Conservation (phyloP, 306 rosid species). For the Quercus wislizeni region DNA sequence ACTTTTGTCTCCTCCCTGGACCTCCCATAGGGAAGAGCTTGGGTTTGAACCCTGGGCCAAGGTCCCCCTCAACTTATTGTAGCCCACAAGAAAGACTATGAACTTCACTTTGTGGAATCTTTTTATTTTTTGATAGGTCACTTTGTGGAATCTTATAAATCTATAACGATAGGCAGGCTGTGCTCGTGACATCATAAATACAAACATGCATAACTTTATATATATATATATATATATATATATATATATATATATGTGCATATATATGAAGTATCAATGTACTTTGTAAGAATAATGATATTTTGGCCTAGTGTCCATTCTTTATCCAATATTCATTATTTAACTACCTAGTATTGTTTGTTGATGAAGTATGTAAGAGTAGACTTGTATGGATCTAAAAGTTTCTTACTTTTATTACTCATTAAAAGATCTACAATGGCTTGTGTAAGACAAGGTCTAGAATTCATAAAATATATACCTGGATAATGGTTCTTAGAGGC, state of each 20-base stretch:
- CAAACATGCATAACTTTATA: background rate
- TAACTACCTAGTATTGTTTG: too few relatives aligned
- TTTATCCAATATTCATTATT: background rate
- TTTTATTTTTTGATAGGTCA: too few relatives aligned
- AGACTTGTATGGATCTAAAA: background rate
- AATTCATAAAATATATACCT: constrained; percentile 50
- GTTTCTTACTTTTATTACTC: background rate
- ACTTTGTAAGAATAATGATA: background rate
- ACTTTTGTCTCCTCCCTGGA: too few relatives aligned
- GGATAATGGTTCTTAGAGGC: constrained; percentile 81
- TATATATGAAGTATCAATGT: background rate
- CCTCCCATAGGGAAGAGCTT: too few relatives aligned
- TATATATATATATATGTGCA: background rate
- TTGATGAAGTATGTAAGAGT: background rate
- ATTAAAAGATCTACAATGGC: background rate
- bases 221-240: background rate
- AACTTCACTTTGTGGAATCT: background rate
- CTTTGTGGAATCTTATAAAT: background rate
- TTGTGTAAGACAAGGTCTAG: constrained; percentile 8
- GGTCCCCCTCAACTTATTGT: too few relatives aligned
- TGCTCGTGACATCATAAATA: background rate
- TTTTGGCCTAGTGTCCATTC: background rate
- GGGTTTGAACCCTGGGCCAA: too few relatives aligned
- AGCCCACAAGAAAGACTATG: background rate
- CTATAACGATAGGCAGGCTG: background rate